phyloP scores from a whole-genome alignment of 306 rosid genomes.

The Quercus mongolica region DNA sequence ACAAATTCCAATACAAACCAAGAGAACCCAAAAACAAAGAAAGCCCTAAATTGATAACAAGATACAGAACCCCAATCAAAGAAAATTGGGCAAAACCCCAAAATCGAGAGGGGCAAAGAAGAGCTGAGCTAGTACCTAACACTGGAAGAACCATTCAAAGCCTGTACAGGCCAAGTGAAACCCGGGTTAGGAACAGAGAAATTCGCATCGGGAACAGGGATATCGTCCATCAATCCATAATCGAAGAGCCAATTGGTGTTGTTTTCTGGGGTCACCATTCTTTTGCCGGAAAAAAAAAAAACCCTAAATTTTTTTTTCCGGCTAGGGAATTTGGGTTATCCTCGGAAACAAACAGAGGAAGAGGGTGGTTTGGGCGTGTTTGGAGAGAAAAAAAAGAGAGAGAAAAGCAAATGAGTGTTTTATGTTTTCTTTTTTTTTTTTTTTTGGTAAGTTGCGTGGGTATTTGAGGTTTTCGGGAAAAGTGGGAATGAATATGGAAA shows the following conservation, averaged over 20 bases:
- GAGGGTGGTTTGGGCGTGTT: constrained; percentile 12
- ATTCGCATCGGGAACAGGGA: constrained; percentile 54
- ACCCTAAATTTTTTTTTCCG: constrained; percentile 3
- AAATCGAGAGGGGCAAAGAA: not conserved
- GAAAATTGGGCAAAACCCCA: not conserved
- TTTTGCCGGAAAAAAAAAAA: constrained; percentile 32
- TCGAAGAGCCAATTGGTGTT: constrained; percentile 84
- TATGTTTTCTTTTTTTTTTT: too few relatives aligned
- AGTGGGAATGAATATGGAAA: not conserved
- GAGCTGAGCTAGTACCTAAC: constrained; percentile 38
- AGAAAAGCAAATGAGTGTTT: too few relatives aligned
- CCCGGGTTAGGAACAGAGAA: constrained; percentile 51
- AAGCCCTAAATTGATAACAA: not conserved
- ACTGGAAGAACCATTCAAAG: constrained; percentile 44
- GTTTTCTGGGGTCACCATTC: constrained; percentile 90
- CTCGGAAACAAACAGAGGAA: constrained; percentile 26
- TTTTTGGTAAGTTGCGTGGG: too few relatives aligned
- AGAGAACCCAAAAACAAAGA: not conserved
- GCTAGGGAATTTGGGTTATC: constrained; percentile 4
- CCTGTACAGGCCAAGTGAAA: constrained; percentile 65
- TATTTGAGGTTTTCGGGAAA: not conserved
- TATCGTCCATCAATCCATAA: constrained; percentile 73
- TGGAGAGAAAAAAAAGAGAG: not conserved
- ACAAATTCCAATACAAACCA: not conserved
- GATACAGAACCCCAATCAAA: not conserved